A percentile compares a stretch with the other conserved stretches of the same genome.
Evolutionary conservation across 2,329 filamentous ascomycete species (phyloP).

Genomic region (Dactylellina drechsleri): DNA sequence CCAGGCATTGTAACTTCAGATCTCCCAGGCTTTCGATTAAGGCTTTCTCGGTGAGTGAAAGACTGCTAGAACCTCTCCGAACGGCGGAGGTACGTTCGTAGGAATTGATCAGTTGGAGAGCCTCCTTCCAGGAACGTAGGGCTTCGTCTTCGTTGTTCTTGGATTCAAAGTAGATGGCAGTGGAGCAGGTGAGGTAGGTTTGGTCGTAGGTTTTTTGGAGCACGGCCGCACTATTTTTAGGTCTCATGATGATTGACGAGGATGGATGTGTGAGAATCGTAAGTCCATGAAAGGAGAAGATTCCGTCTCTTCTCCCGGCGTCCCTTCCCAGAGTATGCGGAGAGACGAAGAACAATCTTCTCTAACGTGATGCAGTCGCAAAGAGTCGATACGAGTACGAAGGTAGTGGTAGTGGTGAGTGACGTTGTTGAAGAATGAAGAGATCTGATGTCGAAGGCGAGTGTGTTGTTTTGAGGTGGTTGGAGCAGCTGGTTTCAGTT

Average conservation of each 20-base stretch:
- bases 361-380: background rate
- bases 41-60: conserved; percentile 83
- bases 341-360: background rate
- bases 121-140: conserved; percentile 86
- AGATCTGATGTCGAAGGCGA: background rate
- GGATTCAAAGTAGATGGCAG: conserved; percentile 89
- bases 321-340: background rate
- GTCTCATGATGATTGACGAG: conserved; percentile 62
- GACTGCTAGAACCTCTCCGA: conserved; percentile 70
- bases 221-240: conserved; percentile 71
- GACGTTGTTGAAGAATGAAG: conserved; percentile 2
- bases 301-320: too few relatives aligned
- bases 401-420: background rate
- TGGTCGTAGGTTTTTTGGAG: conserved; percentile 99
- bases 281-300: conserved; percentile 29
- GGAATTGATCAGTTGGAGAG: conserved; percentile 82
- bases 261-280: conserved; percentile 2
- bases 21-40: conserved; percentile 82
- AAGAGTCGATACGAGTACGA: background rate
- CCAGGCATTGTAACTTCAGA: conserved; percentile 90
- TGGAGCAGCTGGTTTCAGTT: conserved; percentile 42
- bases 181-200: conserved; percentile 92
- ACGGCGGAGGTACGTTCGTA: conserved; percentile 67
- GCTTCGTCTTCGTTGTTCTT: conserved; percentile 93
- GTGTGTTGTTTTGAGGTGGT: conserved; percentile 50